Base-by-base conservation (phyloP, 192 early-diverging fungal genomes). In the Umbelopsis sp. region DNA sequence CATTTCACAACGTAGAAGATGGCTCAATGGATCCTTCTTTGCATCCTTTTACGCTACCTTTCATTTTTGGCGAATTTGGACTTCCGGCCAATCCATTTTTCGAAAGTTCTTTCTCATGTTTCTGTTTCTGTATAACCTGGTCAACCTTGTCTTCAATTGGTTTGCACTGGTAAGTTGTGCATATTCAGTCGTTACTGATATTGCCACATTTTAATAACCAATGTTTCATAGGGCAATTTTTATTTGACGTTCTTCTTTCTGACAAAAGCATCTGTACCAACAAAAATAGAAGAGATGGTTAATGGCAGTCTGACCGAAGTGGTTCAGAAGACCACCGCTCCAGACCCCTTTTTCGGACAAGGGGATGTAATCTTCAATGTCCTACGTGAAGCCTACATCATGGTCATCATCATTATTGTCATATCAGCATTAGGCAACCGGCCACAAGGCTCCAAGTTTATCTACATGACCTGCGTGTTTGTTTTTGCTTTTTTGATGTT, bases 1-100 rank as follows among this genome's bases (percentile, higher is more conserved):
- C 61, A 95, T 97, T 61, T 93, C 92, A 44, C 95, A 97, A 76
- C 89, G 95, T 64, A 90, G 95, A 67, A 86, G 95, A 73, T 97
- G 95, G 95, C 86, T 93, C 67, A 94, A 94, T 78, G 92, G 92
- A 35, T 88, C 87, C 15, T 91, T 91, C 71, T 94, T 94, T 74
- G 92, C 91, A 16, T 80, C 81, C n/a, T 52, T 94, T 18, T 87
- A 93, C 80, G 85, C 91, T 18, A 49, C 88, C 21, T 66, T 74
- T 12, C 80, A 94, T 73, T 90, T 79, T 68, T 35, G 65, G 46
- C 74, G 84, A 44, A 89, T 92, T 35, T 91, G 80, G 65, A 27
- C 68, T 37, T 88, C 87, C 12, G 80, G 71, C 6, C 80, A 85
- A 52, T 76, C 76, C 0, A 41, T 74, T 33, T 71, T 49, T 25